Conservation (phyloP, 306 rosid genomes). For the cucumber (Cucumis sativus) region DNA sequence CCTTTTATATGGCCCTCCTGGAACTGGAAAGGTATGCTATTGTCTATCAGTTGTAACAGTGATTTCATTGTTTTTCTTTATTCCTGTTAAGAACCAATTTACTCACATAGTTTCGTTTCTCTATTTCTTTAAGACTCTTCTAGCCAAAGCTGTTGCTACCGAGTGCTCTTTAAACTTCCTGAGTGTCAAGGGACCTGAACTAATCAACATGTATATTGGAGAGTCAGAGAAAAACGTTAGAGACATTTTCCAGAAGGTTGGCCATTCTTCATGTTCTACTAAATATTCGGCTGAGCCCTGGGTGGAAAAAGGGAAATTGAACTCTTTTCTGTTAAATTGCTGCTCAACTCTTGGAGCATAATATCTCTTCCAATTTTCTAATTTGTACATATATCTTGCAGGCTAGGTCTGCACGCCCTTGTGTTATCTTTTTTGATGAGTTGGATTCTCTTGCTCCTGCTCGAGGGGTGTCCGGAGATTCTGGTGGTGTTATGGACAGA, state of each 20-base stretch:
- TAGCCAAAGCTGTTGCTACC: constrained; percentile 98
- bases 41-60: background rate
- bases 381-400: constrained; percentile 22
- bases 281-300: constrained; percentile 10
- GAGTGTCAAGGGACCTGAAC: constrained; percentile 93
- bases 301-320: background rate
- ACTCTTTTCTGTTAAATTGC: background rate
- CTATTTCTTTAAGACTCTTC: constrained; percentile 51
- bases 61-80: constrained; percentile 1
- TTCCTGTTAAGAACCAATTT: constrained; percentile 3
- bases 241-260: constrained; percentile 87
- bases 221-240: constrained; percentile 93
- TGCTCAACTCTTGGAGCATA: background rate
- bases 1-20: constrained; percentile 91
- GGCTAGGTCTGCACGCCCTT: constrained; percentile 96
- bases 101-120: constrained; percentile 3
- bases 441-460: constrained; percentile 99
- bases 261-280: constrained; percentile 7
- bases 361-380: background rate
- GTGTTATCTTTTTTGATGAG: constrained; percentile 94
- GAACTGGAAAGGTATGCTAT: constrained; percentile 83
- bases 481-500: constrained; percentile 96
- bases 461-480: constrained; percentile 91
- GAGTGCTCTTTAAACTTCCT: constrained; percentile 93
- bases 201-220: constrained; percentile 96